A percentile compares a stretch with the other conserved stretches of the same genome.
These are phyloP conservation scores for Myxozyma mucilagina DNA, from an alignment of 805 yeast genomes.

Conservation along the genomic window DNA sequence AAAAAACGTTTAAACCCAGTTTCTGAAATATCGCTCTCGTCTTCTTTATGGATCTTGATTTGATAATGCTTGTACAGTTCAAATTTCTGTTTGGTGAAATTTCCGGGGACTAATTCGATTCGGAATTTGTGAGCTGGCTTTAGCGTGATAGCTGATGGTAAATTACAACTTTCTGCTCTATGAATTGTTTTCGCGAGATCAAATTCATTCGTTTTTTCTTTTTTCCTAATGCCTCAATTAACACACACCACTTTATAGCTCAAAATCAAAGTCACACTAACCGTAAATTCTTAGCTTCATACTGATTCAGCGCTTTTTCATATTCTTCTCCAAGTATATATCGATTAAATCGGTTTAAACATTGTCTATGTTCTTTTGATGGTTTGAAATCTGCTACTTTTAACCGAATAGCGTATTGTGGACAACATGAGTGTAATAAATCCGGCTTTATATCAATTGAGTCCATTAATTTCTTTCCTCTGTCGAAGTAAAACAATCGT, in stretches of 20 bases:
- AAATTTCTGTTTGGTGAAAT: slow-evolving; percentile 28
- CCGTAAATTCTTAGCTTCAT: slow-evolving; percentile 10
- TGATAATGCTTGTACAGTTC: slow-evolving; percentile 67
- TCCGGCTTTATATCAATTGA: slow-evolving; percentile 51
- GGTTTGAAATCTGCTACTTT: slow-evolving; percentile 48
- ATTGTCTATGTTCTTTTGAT: slow-evolving; percentile 66
- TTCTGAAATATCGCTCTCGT: slow-evolving; percentile 47
- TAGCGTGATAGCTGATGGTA: neutral
- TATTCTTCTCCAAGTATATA: slow-evolving; percentile 21
- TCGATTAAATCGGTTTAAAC: slow-evolving; percentile 57
- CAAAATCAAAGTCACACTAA: slow-evolving; percentile 7
- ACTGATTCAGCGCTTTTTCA: slow-evolving; percentile 1
- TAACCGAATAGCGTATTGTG: slow-evolving; percentile 76
- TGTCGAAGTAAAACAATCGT: neutral
- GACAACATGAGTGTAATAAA: slow-evolving; percentile 69
- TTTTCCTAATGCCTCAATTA: slow-evolving; percentile 21
- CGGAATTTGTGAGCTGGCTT: slow-evolving; percentile 11
- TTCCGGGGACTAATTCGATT: slow-evolving; percentile 17
- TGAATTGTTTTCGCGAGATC: slow-evolving; percentile 43
- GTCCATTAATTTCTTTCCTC: neutral
- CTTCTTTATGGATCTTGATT: slow-evolving; percentile 64
- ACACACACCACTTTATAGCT: neutral
- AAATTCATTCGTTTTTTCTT: slow-evolving; percentile 33
- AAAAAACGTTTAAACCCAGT: slow-evolving; percentile 62
- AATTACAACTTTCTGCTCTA: slow-evolving; percentile 42